Percentiles rank a stretch among this genome's conserved stretches.
These are phyloP conservation scores for Suillus lakei DNA, from an alignment of 768 basidiomycete species.

Conservation along the genomic window DNA sequence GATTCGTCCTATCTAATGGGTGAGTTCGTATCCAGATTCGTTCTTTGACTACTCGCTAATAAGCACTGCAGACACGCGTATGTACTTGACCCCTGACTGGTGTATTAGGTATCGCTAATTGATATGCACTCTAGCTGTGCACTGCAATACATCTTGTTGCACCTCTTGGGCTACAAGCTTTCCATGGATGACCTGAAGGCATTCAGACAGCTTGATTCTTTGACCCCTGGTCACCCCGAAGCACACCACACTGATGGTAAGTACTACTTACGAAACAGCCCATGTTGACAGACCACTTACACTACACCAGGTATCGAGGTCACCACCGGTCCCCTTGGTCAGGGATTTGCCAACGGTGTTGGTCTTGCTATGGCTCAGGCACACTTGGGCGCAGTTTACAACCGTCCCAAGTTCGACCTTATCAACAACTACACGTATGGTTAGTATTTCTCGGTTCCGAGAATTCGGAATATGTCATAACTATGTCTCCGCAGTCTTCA, in stretches of 20 bases:
- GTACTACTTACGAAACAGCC: neutral
- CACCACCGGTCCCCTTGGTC: slow-evolving; percentile 95
- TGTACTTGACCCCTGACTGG: slow-evolving; percentile 33
- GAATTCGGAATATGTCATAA: slow-evolving; percentile 10
- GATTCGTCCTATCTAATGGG: slow-evolving; percentile 97
- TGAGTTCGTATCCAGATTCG: slow-evolving; percentile 42
- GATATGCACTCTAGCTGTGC: slow-evolving; percentile 66
- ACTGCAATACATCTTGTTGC: slow-evolving; percentile 90
- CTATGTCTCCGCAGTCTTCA: slow-evolving; percentile 62
- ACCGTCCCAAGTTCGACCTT: slow-evolving; percentile 82
- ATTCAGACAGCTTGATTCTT: slow-evolving; percentile 90
- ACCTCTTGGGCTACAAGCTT: slow-evolving; percentile 90
- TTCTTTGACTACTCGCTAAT: slow-evolving; percentile 16
- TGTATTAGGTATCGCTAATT: slow-evolving; percentile 15
- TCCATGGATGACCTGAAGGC: slow-evolving; percentile 90
- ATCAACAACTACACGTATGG: slow-evolving; percentile 91
- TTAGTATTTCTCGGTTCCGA: slow-evolving; percentile 32
- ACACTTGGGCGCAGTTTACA: slow-evolving; percentile 88
- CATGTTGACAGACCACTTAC: slow-evolving; percentile 12
- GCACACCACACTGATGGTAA: slow-evolving; percentile 65
- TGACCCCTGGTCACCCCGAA: slow-evolving; percentile 95
- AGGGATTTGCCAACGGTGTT: slow-evolving; percentile 92
- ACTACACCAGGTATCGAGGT: slow-evolving; percentile 70
- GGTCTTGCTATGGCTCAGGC: slow-evolving; percentile 94
- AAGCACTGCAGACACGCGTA: slow-evolving; percentile 67